phyloP scores from a whole-genome alignment of 148 eudicot genomes.

The Dysphania ambrosioides region DNA sequence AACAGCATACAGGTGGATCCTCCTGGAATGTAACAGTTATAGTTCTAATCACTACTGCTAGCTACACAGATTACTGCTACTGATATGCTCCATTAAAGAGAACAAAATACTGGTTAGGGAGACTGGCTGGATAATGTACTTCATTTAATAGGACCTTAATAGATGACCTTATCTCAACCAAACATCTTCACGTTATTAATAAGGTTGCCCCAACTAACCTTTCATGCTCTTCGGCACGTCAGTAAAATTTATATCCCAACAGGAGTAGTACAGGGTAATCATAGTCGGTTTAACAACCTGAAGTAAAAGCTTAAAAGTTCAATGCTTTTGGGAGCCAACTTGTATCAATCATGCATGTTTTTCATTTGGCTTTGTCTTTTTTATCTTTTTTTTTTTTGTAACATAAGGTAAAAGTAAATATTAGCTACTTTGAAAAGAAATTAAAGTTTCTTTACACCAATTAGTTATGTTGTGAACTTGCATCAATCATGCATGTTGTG shows the following conservation, averaged over 20 bases:
- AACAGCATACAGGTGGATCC: neutral
- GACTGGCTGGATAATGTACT: neutral
- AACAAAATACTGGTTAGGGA: neutral
- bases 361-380: too few relatives aligned
- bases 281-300: neutral
- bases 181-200: neutral
- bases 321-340: neutral
- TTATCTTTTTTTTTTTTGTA: too few relatives aligned
- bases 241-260: neutral
- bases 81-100: neutral
- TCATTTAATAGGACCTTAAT: neutral
- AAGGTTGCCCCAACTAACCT: neutral
- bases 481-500: neutral
- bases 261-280: neutral
- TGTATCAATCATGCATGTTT: neutral
- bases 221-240: neutral
- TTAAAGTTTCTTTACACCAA: too few relatives aligned
- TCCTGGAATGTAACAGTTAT: too few relatives aligned
- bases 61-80: neutral
- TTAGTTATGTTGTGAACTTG: too few relatives aligned
- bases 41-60: neutral
- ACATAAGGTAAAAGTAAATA: too few relatives aligned
- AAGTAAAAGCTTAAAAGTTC: too few relatives aligned
- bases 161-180: neutral
- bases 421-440: too few relatives aligned